Evolutionary conservation across 768 basidiomycete species (phyloP).

Genomic region (Rhizopogon vinicolor): DNA sequence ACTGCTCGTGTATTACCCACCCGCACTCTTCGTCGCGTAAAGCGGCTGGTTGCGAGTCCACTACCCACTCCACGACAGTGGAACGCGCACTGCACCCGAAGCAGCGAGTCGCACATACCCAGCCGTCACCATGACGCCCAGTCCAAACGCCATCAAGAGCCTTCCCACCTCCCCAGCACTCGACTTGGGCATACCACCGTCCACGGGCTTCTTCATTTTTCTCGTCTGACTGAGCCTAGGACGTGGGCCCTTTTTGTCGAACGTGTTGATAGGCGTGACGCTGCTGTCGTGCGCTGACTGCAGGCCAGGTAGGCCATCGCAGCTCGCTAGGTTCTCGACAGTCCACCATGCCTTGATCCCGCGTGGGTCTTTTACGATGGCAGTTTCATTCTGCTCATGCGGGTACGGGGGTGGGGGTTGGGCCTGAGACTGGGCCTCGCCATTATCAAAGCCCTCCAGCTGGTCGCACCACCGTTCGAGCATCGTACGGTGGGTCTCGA

Average conservation of each 20-base stretch:
- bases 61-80: no score
- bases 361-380: constrained; percentile 16
- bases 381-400: neutral
- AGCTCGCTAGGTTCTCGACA: constrained; percentile 41
- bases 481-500: constrained; percentile 48
- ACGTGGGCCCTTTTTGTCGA: constrained; percentile 10
- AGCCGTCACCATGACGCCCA: constrained; percentile 21
- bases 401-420: constrained; percentile 1
- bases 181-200: neutral
- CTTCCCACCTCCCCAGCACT: neutral
- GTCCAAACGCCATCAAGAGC: constrained; percentile 23
- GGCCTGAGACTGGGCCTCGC: neutral
- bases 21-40: neutral
- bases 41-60: neutral
- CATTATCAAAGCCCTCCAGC: constrained; percentile 38
- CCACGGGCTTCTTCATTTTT: neutral
- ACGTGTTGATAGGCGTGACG: constrained; percentile 15
- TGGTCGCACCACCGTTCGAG: constrained; percentile 42
- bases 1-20: neutral
- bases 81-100: neutral
- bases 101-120: constrained; percentile 6
- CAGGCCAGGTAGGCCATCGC: constrained; percentile 56
- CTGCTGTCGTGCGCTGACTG: constrained; percentile 20
- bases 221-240: neutral
- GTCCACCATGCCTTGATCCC: constrained; percentile 58